A percentile compares a stretch with the other conserved stretches of the same genome.
phyloP scores from a whole-genome alignment of 2,329 filamentous ascomycete genomes.

The Fusarium marasasianum region DNA sequence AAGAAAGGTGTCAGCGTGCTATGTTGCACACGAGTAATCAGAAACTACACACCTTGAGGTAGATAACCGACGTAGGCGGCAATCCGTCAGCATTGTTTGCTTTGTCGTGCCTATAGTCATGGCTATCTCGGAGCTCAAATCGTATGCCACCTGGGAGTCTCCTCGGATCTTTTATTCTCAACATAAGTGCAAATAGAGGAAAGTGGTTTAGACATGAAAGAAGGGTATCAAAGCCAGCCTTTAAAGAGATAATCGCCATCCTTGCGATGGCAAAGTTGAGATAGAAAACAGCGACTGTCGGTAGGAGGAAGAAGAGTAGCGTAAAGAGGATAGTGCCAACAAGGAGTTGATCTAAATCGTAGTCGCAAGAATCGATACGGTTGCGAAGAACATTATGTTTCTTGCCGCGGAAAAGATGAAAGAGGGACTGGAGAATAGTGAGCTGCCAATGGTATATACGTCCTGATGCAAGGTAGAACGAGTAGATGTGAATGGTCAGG shows the following conservation, averaged over 20 bases:
- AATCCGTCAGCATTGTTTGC: conserved; percentile 56
- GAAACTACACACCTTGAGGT: conserved; percentile 73
- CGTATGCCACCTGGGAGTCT: conserved; percentile 87
- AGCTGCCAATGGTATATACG: conserved; percentile 99
- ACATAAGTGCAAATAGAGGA: conserved; percentile 95
- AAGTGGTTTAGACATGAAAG: conserved; percentile 97
- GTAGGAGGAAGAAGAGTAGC: conserved; percentile 90
- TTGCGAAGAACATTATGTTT: conserved; percentile 97
- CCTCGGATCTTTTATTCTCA: conserved; percentile 90
- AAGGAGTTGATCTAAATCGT: conserved; percentile 95
- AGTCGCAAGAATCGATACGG: conserved; percentile 98
- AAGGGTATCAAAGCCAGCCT: conserved; percentile 89
- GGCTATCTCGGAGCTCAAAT: conserved; percentile 86
- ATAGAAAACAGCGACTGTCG: conserved; percentile 96
- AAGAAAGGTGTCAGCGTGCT: not conserved
- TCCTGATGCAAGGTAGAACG: conserved; percentile 95
- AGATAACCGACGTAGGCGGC: conserved; percentile 81
- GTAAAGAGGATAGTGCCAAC: conserved; percentile 98
- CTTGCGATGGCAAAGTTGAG: conserved; percentile 93
- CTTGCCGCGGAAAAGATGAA: conserved; percentile 97
- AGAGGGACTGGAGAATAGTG: conserved; percentile 95
- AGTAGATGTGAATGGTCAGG: conserved; percentile 95
- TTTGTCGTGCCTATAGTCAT: conserved; percentile 55
- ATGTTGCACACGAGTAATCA: not conserved
- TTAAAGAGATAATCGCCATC: conserved; percentile 94